These are phyloP conservation scores for Davidsoniella virescens DNA, from an alignment of 2,329 filamentous ascomycete genomes.

Conservation along the genomic window DNA sequence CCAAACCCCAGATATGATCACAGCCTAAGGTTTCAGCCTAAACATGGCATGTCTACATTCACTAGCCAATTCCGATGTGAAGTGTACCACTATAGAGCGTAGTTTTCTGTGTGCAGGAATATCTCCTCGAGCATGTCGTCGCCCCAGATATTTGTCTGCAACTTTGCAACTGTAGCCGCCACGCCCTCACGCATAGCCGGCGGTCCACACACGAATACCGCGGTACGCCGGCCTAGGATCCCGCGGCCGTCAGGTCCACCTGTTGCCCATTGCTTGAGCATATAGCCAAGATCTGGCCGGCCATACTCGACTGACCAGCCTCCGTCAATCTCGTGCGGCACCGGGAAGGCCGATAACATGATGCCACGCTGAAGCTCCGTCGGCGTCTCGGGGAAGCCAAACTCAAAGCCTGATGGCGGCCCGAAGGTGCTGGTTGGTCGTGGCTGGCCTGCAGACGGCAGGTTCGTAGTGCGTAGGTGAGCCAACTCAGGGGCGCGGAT, in stretches of 20 bases:
- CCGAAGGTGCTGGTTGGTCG: slow-evolving; percentile 41
- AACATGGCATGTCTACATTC: background rate
- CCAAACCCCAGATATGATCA: background rate
- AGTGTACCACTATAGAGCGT: slow-evolving; percentile 47
- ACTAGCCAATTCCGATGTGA: background rate
- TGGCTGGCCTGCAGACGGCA: slow-evolving; percentile 19
- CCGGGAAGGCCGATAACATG: slow-evolving; percentile 77
- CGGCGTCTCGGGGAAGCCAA: slow-evolving; percentile 69
- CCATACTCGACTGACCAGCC: slow-evolving; percentile 91
- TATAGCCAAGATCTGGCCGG: slow-evolving; percentile 70
- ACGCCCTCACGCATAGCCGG: slow-evolving; percentile 77
- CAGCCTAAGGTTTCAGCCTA: background rate
- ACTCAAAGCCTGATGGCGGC: slow-evolving; percentile 50
- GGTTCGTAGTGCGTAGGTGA: slow-evolving; percentile 34
- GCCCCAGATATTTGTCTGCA: slow-evolving; percentile 73
- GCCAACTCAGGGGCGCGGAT: slow-evolving; percentile 37
- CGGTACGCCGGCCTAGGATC: slow-evolving; percentile 63
- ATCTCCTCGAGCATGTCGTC: slow-evolving; percentile 72
- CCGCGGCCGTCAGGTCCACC: slow-evolving; percentile 49
- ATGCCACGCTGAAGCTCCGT: slow-evolving; percentile 78
- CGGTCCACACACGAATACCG: slow-evolving; percentile 86
- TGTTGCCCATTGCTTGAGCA: slow-evolving; percentile 67
- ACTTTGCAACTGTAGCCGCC: slow-evolving; percentile 62
- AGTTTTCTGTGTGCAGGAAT: slow-evolving; percentile 89
- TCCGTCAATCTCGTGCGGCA: slow-evolving; percentile 50